Conservation (phyloP, 2,329 filamentous ascomycete genomes). For the Ascochyta fabae region DNA sequence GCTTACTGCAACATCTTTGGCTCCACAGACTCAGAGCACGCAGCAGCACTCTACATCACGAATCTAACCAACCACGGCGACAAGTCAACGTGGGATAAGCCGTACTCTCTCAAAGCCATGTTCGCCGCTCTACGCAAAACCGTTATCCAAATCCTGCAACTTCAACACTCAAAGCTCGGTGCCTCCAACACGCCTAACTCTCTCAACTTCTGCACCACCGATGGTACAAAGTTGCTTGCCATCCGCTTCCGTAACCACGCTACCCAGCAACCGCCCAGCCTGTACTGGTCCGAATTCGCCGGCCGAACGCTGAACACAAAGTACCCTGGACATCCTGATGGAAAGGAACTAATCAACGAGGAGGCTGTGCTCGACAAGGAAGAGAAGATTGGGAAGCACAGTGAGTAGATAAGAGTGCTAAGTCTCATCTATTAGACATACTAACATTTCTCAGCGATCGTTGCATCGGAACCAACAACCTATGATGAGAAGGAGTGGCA, state of each 20-base stretch:
- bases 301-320: slow-evolving; percentile 61
- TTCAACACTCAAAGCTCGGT: slow-evolving; percentile 55
- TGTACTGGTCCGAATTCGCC: slow-evolving; percentile 60
- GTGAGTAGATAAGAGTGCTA: neutral
- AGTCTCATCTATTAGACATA: neutral
- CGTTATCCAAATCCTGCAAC: slow-evolving; percentile 54
- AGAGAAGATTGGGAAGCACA: slow-evolving; percentile 57
- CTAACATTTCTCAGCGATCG: slow-evolving; percentile 42
- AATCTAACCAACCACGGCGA: slow-evolving; percentile 50
- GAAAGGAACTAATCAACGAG: slow-evolving; percentile 43
- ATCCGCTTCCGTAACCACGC: slow-evolving; percentile 61
- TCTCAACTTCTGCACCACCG: slow-evolving; percentile 61
- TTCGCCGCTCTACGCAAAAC: slow-evolving; percentile 54
- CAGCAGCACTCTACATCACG: slow-evolving; percentile 59
- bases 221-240: slow-evolving; percentile 58
- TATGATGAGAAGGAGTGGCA: slow-evolving; percentile 60
- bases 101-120: slow-evolving; percentile 54
- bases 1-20: slow-evolving; percentile 58
- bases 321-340: slow-evolving; percentile 58
- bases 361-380: slow-evolving; percentile 45
- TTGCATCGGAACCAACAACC: slow-evolving; percentile 62
- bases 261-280: slow-evolving; percentile 58
- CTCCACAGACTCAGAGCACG: slow-evolving; percentile 60
- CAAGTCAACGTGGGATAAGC: slow-evolving; percentile 52
- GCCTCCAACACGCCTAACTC: slow-evolving; percentile 53